Percentiles rank a stretch among this genome's conserved stretches.
Conservation (phyloP, 2,329 filamentous ascomycete genomes). For the Akanthomyces muscarius region DNA sequence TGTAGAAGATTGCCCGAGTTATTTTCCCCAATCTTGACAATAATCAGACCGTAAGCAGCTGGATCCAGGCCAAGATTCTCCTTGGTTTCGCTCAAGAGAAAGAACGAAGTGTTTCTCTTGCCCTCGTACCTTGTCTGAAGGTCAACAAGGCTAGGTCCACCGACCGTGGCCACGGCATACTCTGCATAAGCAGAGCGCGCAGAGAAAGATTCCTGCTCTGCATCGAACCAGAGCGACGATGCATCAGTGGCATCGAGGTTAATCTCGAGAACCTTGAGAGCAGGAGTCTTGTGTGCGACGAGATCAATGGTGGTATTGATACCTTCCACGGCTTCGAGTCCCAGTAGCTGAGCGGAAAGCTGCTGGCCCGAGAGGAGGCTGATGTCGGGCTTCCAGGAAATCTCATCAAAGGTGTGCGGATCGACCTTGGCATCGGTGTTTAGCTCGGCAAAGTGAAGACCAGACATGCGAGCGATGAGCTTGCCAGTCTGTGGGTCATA, state of each 20-base stretch:
- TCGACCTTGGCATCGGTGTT: conserved; percentile 23
- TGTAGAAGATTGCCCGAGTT: not conserved
- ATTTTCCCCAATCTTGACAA: not conserved
- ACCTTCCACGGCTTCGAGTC: not conserved
- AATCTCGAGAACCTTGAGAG: conserved; percentile 31
- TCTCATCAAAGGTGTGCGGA: conserved; percentile 22
- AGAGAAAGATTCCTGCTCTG: not conserved
- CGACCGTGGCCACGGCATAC: not conserved
- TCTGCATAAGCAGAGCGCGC: conserved; percentile 5
- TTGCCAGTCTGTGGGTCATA: conserved; percentile 22
- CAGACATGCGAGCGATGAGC: conserved; percentile 22
- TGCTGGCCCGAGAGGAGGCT: conserved; percentile 16
- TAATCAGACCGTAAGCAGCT: not conserved
- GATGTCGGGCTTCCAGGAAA: conserved; percentile 26
- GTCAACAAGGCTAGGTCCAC: conserved; percentile 2
- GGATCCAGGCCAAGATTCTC: not conserved
- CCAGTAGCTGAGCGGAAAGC: not conserved
- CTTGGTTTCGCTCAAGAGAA: conserved; percentile 1
- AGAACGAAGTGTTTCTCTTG: conserved; percentile 1
- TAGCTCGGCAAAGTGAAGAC: conserved; percentile 22
- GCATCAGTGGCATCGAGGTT: conserved; percentile 23
- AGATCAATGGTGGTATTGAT: conserved; percentile 28
- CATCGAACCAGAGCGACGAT: conserved; percentile 27
- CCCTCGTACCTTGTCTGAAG: conserved; percentile 5
- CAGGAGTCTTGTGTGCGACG: conserved; percentile 33